These are phyloP conservation scores for Monosporozyma aerobia DNA, from an alignment of 805 yeast genomes.

Conservation along the genomic window DNA sequence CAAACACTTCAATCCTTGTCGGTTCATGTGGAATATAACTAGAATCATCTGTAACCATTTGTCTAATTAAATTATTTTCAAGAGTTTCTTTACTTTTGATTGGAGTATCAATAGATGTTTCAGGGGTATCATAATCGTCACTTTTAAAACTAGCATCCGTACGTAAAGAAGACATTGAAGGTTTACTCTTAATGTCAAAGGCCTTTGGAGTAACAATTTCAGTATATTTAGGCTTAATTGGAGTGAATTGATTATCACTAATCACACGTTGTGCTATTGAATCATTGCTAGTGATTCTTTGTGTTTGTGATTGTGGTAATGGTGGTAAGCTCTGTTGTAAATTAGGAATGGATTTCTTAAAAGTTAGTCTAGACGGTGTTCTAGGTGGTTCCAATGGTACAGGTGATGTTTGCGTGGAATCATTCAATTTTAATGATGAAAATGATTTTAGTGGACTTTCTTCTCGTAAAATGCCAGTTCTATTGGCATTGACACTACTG, in stretches of 20 bases:
- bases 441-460: conserved; percentile 10
- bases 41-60: conserved; percentile 10
- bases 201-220: background rate
- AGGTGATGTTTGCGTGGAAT: conserved; percentile 4
- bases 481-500: background rate
- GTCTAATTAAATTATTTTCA: conserved; percentile 5
- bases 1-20: conserved; percentile 23
- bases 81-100: background rate
- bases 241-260: background rate
- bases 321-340: background rate
- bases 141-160: background rate
- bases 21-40: background rate
- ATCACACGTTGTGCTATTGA: conserved; percentile 3
- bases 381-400: conserved; percentile 4
- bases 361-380: conserved; percentile 2
- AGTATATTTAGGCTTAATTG: background rate
- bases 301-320: conserved; percentile 3
- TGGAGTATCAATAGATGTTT: background rate
- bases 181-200: background rate
- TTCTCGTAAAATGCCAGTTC: background rate
- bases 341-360: background rate
- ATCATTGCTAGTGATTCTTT: conserved; percentile 14
- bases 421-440: conserved; percentile 2
- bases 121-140: background rate
- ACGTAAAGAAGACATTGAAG: background rate